phyloP scores from a whole-genome alignment of 495 filamentous ascomycete genomes.

The Annulohypoxylon moriforme region DNA sequence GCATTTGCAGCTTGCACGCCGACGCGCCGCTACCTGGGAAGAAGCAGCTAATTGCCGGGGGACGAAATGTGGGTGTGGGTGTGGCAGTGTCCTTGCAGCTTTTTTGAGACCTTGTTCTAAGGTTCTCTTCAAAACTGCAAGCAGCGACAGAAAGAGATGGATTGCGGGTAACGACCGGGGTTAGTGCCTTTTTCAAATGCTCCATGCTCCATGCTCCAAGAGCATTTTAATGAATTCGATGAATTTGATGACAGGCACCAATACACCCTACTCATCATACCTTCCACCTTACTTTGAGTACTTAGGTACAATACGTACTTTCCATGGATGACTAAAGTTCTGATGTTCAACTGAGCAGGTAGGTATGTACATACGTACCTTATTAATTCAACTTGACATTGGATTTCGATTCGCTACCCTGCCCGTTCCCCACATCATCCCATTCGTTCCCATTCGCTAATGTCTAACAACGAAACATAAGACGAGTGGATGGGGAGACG shows the following conservation, averaged over 20 bases:
- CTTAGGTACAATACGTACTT: neutral
- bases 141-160: constrained; percentile 29
- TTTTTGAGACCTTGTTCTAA: constrained; percentile 1
- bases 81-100: constrained; percentile 44
- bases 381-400: constrained; percentile 18
- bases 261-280: neutral
- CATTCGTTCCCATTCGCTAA: constrained; percentile 45
- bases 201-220: neutral
- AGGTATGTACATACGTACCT: constrained; percentile 22
- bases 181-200: neutral
- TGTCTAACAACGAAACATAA: constrained; percentile 39
- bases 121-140: constrained; percentile 12
- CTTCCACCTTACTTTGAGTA: neutral
- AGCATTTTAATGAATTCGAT: constrained; percentile 33
- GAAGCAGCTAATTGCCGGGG: constrained; percentile 46
- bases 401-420: constrained; percentile 14
- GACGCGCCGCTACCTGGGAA: constrained; percentile 22
- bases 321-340: neutral
- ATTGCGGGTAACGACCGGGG: constrained; percentile 34
- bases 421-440: constrained; percentile 39
- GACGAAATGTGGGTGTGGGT: constrained; percentile 30
- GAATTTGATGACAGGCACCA: constrained; percentile 43
- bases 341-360: neutral
- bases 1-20: constrained; percentile 35
- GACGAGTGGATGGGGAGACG: constrained; percentile 30